These are phyloP conservation scores for Oryza officinalis DNA, from an alignment of 176 grass and related monocot genomes.

Conservation along the genomic window DNA sequence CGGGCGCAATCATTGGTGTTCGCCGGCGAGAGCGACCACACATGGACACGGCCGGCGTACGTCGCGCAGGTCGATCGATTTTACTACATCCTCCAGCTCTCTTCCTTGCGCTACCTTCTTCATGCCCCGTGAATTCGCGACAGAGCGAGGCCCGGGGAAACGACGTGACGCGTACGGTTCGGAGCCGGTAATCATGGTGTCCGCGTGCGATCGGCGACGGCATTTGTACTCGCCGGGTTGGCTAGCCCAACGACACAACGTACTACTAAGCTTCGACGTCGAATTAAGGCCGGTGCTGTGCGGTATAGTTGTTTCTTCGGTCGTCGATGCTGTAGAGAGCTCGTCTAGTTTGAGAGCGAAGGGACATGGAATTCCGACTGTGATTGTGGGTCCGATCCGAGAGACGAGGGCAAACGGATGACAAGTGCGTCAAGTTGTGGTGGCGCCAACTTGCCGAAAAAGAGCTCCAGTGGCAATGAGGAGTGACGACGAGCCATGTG, in stretches of 20 bases:
- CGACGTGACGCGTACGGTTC: conserved; percentile 16
- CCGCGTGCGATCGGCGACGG: not conserved
- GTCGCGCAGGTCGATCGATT: not conserved
- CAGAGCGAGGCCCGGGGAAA: not conserved
- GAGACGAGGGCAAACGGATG: not conserved
- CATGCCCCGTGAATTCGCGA: conserved; percentile 29
- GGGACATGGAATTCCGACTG: not conserved
- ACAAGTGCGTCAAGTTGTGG: conserved; percentile 11
- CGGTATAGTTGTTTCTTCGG: not conserved
- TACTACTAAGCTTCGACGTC: not conserved
- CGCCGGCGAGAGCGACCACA: conserved; percentile 19
- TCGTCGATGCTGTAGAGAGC: not conserved
- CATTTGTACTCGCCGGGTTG: not conserved
- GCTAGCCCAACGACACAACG: not conserved
- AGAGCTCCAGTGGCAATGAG: conserved; percentile 12
- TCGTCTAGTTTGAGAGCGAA: not conserved
- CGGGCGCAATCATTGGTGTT: not conserved
- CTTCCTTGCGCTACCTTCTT: not conserved
- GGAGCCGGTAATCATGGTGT: conserved; percentile 16
- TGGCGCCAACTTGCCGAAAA: conserved; percentile 22
- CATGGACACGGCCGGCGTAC: not conserved
- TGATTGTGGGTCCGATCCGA: not conserved
- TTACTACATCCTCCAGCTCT: not conserved
- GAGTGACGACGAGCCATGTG: conserved; percentile 33
- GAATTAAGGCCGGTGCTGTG: not conserved